phyloP scores from a whole-genome alignment of 306 rosid genomes.

The Luffa acutangula region DNA sequence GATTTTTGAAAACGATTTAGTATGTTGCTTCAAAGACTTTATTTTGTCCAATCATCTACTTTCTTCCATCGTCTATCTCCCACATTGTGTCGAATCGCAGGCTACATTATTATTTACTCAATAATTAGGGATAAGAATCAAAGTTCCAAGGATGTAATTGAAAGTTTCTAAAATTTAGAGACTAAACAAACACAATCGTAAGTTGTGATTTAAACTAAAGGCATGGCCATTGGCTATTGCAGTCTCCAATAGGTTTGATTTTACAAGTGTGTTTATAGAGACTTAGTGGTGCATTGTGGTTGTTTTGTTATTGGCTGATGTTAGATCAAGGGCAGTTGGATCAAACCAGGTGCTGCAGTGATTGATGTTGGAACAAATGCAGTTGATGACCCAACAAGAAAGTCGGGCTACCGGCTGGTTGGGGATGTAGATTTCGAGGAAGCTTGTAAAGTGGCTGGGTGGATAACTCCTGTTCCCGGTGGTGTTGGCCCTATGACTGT shows the following conservation, averaged over 20 bases:
- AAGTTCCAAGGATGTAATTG: not conserved
- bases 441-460: conserved; percentile 80
- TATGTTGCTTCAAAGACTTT: not conserved
- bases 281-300: not conserved
- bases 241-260: not conserved
- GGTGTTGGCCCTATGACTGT: conserved; percentile 94
- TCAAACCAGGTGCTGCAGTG: conserved; percentile 90
- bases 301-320: not conserved
- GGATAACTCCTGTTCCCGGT: conserved; percentile 89
- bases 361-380: conserved; percentile 92
- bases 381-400: conserved; percentile 61
- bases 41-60: not conserved
- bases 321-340: conserved; percentile 82
- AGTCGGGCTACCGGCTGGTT: conserved; percentile 77
- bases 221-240: not conserved
- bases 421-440: conserved; percentile 87
- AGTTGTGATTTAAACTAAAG: not conserved
- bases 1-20: not conserved
- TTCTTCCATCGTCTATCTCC: not conserved
- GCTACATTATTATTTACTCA: not conserved
- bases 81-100: not conserved
- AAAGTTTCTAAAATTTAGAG: not conserved
- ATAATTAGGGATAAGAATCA: not conserved
- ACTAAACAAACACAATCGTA: not conserved
- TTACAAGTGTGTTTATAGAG: not conserved